Evolutionary conservation across 768 basidiomycete species (phyloP), one percentile per base, ranked within the genome.

Genomic region (Tulasnella sp.): DNA sequence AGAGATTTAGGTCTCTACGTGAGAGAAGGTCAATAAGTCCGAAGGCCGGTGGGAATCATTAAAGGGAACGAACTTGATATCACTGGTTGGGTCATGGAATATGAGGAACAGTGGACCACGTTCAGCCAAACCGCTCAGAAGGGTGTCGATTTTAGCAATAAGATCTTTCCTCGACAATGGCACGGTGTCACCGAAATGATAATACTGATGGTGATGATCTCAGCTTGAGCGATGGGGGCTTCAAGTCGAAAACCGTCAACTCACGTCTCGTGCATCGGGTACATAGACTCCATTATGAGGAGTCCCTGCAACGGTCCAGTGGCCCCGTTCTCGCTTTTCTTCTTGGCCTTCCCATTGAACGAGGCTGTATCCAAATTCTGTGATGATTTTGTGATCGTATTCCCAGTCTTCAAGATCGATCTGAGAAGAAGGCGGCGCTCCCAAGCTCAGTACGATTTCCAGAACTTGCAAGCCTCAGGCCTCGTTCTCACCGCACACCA

Each of bases 341-440:
- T 85, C 85, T 4, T 86, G 89, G 34, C 86, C 83, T 70, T 87
- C 83, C 89, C 90, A 93, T 11, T 83, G 84, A 38, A 90, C 79
- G 11, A 84, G 80, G 79, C 89, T 88, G 86, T 89, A 94, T n/a
- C 94, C 94, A 79, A 93, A 91, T 81, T 96, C 94, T 34, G 92
- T 93, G 78, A 94, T 85, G 29, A 90, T 78, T 0, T 84, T 87
- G 80, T 93, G 91, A 58, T 93, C 91, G 54, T 82, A 82, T 80
- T 96, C 94, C 93, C 93, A 95, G 22, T 87, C 88, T 82, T 95
- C 94, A 78, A 95, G 90, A 81, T 95, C 94, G 71, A 75, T 75
- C 74, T 75, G 15, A 31, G 17, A 34, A 69, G 14, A 6, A 37
- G 40, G 2, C 67, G 25, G 22, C 12, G 34, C 9, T n/a, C n/a